Evolutionary conservation across 345 rosid genomes (phyloP).

Genomic region (Citropsis articulata): DNA sequence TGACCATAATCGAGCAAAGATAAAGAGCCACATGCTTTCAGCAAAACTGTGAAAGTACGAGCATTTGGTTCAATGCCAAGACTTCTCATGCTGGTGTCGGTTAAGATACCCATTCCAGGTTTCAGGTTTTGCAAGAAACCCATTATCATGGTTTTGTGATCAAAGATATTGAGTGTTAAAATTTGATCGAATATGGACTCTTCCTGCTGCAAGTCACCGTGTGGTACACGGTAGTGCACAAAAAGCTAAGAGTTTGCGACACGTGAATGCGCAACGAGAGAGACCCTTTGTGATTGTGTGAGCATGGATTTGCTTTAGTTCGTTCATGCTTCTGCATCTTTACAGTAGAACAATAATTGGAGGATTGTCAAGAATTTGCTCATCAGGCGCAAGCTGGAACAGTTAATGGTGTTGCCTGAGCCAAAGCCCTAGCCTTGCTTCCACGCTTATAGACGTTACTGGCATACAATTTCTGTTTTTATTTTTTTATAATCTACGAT

Average conservation of each 20-base stretch:
- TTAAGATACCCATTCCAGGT: conserved; percentile 19
- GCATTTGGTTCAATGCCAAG: conserved; percentile 21
- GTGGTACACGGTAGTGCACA: conserved; percentile 11
- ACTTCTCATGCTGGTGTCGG: conserved; percentile 21
- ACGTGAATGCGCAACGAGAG: conserved; percentile 20
- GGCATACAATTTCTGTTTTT: neutral
- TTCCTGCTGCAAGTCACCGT: conserved; percentile 21
- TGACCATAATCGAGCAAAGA: conserved; percentile 22
- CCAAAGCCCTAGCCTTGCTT: neutral
- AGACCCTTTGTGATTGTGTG: conserved; percentile 20
- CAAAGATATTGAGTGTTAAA: conserved; percentile 17
- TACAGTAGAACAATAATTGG: conserved; percentile 22
- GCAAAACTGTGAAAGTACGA: conserved; percentile 26
- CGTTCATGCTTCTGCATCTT: conserved; percentile 15
- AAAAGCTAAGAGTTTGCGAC: conserved; percentile 32
- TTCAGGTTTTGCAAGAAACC: conserved; percentile 22
- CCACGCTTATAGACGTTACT: neutral
- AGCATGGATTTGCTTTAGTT: conserved; percentile 38
- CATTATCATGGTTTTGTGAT: conserved; percentile 31
- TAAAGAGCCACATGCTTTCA: conserved; percentile 18
- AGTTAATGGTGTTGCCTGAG: neutral
- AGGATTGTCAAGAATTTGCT: neutral
- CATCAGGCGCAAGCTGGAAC: neutral
- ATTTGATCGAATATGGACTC: conserved; percentile 26
- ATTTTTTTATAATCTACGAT: neutral